phyloP scores from a whole-genome alignment of 148 eudicot species.

The Fallopia convolvulus region DNA sequence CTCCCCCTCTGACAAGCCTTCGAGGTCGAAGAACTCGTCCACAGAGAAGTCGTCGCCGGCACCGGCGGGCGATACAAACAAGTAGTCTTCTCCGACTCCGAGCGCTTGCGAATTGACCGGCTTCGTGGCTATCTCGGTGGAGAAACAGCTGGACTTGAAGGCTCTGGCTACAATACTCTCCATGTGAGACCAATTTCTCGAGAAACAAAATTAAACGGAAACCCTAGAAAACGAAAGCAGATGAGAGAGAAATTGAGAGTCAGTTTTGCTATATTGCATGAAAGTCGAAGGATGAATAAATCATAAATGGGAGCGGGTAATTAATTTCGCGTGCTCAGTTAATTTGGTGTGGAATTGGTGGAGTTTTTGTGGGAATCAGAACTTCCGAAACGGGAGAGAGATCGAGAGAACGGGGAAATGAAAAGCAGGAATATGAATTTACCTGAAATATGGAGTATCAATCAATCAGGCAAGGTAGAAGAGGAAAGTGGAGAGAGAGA shows the following conservation, averaged over 20 bases:
- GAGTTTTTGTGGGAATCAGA: neutral
- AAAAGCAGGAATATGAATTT: neutral
- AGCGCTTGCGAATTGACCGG: slow-evolving; percentile 21
- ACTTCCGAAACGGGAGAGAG: neutral
- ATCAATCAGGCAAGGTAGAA: slow-evolving; percentile 8
- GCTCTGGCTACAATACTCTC: slow-evolving; percentile 80
- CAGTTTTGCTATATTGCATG: neutral
- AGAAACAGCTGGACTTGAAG: slow-evolving; percentile 55
- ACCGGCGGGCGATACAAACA: slow-evolving; percentile 35
- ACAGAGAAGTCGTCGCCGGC: slow-evolving; percentile 61
- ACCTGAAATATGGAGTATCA: slow-evolving; percentile 4
- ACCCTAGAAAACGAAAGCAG: neutral
- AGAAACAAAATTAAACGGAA: neutral
- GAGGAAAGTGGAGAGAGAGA: slow-evolving; percentile 16
- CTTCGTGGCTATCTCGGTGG: slow-evolving; percentile 38
- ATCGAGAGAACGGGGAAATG: neutral
- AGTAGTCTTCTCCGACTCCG: neutral
- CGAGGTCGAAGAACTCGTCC: slow-evolving; percentile 65
- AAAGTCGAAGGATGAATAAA: neutral
- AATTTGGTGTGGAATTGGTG: neutral
- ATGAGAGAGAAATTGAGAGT: neutral
- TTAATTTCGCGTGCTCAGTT: neutral
- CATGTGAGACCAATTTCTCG: slow-evolving; percentile 19
- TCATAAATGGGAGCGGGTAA: neutral
- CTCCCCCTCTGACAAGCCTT: slow-evolving; percentile 13